Base-by-base conservation (phyloP, 331 rosid genomes). In the Pyracantha coccinea region DNA sequence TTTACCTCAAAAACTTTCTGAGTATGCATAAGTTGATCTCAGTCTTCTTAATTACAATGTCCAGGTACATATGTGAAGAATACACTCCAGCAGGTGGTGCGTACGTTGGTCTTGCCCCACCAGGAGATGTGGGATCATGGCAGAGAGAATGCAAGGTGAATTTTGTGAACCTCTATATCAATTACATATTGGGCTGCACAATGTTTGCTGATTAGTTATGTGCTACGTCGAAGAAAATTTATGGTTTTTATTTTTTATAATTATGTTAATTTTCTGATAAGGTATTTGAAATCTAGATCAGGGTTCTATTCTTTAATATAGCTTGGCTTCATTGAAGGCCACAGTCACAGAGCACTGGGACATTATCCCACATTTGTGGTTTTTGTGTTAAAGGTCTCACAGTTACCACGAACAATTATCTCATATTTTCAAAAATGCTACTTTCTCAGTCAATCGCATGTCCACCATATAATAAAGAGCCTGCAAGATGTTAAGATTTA, bases 81-180 rank as follows among this genome's bases (percentile, higher is more conserved):
- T 7, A 2, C 62, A 82, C 81, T 13, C 55, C 86, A 23, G 95
- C 89, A 53, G 13, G 23, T 72, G 89, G 81, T 24, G 93, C 97
- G 15, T 88, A 79, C 23, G 78, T 91, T 25, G 98, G 98, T 64
- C 73, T 93, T 72, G 96, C 97, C 54, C 88, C 90, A 55, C 96
- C 92, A 0, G 98, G 98, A 73, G 92, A 84, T 25, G 85, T 75
- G 41, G 98, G 96, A 62, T 91, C 98, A 4, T 93, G 97, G 98
- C 97, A 93, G 79, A 85, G 84, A 81, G 98, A 91, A 79, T 81
- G 93, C 91, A 93, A 91, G 98, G 98, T 93, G 62, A 71, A 35
- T 50, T 31, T 59, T 20, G 23, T 35, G 21, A n/a, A 52, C 17
- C 6, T 52, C 8, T 70, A 16, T 15, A 6, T 57, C 14, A 57